phyloP scores from a whole-genome alignment of 139 green algal genomes.

The Mychonastes homosphaera region DNA sequence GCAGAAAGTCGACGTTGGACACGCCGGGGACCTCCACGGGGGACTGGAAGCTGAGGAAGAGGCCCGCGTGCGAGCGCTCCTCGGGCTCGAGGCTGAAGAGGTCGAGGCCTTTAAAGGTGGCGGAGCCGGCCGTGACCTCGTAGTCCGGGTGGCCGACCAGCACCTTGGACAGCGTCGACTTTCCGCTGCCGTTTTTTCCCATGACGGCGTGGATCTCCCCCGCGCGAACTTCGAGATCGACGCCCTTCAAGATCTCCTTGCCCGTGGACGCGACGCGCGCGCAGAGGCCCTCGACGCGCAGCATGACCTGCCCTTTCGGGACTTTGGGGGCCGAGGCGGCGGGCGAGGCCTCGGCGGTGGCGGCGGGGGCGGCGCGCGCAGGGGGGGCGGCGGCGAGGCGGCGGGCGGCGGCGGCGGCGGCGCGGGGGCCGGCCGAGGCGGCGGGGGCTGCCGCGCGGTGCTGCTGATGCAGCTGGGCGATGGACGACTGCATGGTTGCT shows the following conservation, averaged over 20 bases:
- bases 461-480: too few species aligned
- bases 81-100: conserved; percentile 88
- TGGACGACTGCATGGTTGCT: too few species aligned
- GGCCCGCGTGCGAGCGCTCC: conserved; percentile 72
- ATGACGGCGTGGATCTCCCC: conserved; percentile 91
- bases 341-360: background rate
- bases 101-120: conserved; percentile 83
- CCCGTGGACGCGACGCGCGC: conserved; percentile 64
- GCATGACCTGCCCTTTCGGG: too few species aligned
- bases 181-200: conserved; percentile 97
- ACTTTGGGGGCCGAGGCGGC: conserved; percentile 5
- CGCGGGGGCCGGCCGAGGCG: background rate
- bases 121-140: conserved; percentile 77
- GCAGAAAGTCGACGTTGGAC: conserved; percentile 93
- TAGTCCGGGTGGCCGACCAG: conserved; percentile 97
- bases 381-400: background rate
- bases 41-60: conserved; percentile 93
- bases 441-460: too few species aligned
- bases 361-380: background rate
- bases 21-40: conserved; percentile 95
- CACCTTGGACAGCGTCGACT: conserved; percentile 91
- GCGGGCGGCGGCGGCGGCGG: background rate
- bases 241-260: conserved; percentile 84
- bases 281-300: conserved; percentile 68
- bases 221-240: conserved; percentile 77